Percentiles rank a stretch among this genome's conserved stretches.
phyloP scores from a whole-genome alignment of 2,329 filamentous ascomycete genomes.

The Apiospora aurea region DNA sequence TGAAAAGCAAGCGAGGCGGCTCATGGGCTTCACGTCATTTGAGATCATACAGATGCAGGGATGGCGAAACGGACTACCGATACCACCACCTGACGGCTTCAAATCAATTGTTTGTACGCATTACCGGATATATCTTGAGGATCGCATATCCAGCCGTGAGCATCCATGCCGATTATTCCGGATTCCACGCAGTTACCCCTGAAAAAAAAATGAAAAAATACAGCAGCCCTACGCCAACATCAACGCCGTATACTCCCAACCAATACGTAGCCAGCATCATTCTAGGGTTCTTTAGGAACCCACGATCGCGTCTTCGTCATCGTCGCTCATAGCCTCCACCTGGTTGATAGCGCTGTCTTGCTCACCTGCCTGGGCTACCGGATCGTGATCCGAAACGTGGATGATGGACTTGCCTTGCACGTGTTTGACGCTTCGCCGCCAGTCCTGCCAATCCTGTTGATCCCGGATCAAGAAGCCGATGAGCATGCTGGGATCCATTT shows the following conservation, averaged over 20 bases:
- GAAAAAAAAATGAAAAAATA: constrained; percentile 25
- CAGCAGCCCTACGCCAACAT: constrained; percentile 27
- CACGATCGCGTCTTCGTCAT: constrained; percentile 49
- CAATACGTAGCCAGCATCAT: background rate
- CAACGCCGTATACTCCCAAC: constrained; percentile 9
- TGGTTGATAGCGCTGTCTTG: constrained; percentile 83
- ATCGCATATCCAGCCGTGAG: constrained; percentile 32
- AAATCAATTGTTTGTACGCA: background rate
- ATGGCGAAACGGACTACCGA: background rate
- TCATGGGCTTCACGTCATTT: background rate
- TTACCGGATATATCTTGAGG: constrained; percentile 22
- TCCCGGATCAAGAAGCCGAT: constrained; percentile 89
- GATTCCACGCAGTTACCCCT: constrained; percentile 26
- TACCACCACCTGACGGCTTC: background rate
- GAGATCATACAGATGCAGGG: background rate
- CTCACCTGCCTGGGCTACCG: constrained; percentile 63
- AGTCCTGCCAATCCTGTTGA: constrained; percentile 83
- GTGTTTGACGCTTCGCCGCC: constrained; percentile 78
- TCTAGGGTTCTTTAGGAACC: background rate
- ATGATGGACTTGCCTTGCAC: constrained; percentile 86
- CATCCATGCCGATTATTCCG: constrained; percentile 30
- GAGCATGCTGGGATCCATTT: constrained; percentile 98
- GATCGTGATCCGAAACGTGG: constrained; percentile 78
- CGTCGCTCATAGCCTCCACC: constrained; percentile 87
- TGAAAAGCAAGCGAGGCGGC: background rate